Base-by-base conservation (phyloP, 306 rosid genomes). In the Lagenaria siceraria region DNA sequence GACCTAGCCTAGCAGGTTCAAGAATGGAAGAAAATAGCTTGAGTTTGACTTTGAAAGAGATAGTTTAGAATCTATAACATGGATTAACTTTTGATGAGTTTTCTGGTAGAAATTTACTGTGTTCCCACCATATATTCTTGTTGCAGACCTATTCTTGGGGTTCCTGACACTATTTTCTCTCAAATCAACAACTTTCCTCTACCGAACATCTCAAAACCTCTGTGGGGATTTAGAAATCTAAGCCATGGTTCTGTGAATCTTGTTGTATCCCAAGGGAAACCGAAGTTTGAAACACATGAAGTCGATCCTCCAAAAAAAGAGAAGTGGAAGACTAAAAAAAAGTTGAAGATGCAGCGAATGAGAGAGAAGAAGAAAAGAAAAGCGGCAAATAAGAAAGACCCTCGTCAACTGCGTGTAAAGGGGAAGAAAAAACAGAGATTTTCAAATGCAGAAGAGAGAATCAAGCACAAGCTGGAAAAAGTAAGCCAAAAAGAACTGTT, bases 341-440 rank as follows among this genome's bases (percentile, higher is more conserved):
- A 78, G 87, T 81, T 94, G 83, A 92, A 92, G 92, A 18, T 86
- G 81, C 89, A 88, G 84, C 88, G 93, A 84, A 89, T 56, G 88
- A 90, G 87, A 66, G 96, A 86, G 68, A 94, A 91, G 81, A 83
- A 87, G 88, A 82, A 84, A 87, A 94, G 97, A 73, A 94, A 80
- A 84, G 81, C 88, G 2, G 97, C 95, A 14, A 90, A 91, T 87
- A 94, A 87, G 85, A 89, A 36, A n/a, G 95, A 92, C 83, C 98
- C 98, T 0, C 91, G 98, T 24, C 76, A 84, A 40, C 92, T 94
- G 4, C 85, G 93, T 10, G 82, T 86, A 58, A 86, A 88, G 84
- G 85, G 92, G 83, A 89, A 89, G 86, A 93, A 78, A 88, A 90
- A 92, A 74, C 87, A 84, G 80, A 89, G 79, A 82, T 90, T 94